phyloP scores from a whole-genome alignment of 257 asterid species.

The Coffea eugenioides region DNA sequence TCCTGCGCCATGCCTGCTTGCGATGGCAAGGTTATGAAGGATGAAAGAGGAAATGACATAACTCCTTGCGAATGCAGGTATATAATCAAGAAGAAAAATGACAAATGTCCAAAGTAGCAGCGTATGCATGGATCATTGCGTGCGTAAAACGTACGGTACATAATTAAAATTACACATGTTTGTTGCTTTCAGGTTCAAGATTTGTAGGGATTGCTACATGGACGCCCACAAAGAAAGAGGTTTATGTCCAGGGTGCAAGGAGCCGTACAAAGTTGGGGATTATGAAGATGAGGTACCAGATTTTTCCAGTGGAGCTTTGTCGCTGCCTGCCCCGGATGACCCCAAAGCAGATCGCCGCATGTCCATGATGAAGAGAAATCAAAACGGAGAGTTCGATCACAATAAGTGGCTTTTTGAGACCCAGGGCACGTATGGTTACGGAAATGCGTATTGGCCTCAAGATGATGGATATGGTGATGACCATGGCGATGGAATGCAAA shows the following conservation, averaged over 20 bases:
- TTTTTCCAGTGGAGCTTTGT: conserved; percentile 50
- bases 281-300: conserved; percentile 62
- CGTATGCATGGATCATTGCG: neutral
- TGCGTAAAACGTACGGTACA: no score
- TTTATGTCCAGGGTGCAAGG: conserved; percentile 83
- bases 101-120: neutral
- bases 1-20: conserved; percentile 76
- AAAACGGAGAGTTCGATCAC: conserved; percentile 82
- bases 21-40: conserved; percentile 81
- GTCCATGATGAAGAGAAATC: conserved; percentile 80
- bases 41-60: conserved; percentile 73
- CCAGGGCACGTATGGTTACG: conserved; percentile 81
- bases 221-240: conserved; percentile 77
- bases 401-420: conserved; percentile 84
- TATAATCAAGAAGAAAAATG: neutral
- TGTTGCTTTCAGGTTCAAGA: conserved; percentile 51
- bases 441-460: conserved; percentile 85
- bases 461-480: conserved; percentile 60
- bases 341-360: conserved; percentile 44
- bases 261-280: conserved; percentile 58
- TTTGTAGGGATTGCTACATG: conserved; percentile 87
- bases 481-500: conserved; percentile 38
- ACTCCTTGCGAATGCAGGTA: conserved; percentile 87
- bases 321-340: conserved; percentile 61
- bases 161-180: no score